Conservation (phyloP, 805 yeast species). For the Lachancea sp. region DNA sequence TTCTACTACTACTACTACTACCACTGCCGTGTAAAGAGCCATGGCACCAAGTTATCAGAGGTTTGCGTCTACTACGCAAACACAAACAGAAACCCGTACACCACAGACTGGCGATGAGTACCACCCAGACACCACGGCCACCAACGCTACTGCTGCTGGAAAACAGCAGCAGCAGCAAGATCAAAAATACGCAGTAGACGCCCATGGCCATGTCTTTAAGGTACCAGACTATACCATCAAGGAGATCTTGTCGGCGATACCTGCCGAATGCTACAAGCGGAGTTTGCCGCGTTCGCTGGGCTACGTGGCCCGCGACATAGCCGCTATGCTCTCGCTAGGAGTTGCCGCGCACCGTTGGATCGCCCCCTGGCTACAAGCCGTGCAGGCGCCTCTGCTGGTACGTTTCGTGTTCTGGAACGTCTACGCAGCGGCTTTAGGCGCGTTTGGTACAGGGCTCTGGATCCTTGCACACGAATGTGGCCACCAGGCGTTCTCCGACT, state of each 20-base stretch:
- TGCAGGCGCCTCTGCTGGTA: constrained; percentile 12
- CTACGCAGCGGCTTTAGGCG: constrained; percentile 51
- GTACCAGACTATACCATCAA: constrained; percentile 75
- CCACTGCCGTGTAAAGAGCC: no score
- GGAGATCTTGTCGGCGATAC: constrained; percentile 67
- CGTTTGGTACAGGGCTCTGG: constrained; percentile 76
- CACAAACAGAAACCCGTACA: constrained; percentile 4
- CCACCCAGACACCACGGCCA: background rate
- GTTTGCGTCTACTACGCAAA: constrained; percentile 10
- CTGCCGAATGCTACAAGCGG: constrained; percentile 68
- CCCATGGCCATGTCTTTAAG: constrained; percentile 58
- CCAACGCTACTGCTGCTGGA: background rate
- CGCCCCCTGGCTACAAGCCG: constrained; percentile 10
- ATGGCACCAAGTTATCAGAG: constrained; percentile 4
- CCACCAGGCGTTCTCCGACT: constrained; percentile 76
- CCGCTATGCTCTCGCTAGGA: constrained; percentile 43
- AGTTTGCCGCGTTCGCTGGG: constrained; percentile 46
- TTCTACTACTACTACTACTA: no score
- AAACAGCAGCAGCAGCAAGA: no score
- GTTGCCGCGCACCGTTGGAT: constrained; percentile 33
- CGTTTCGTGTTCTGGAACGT: constrained; percentile 55
- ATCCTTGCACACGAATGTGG: constrained; percentile 90
- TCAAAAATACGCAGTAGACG: constrained; percentile 41
- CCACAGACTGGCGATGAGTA: constrained; percentile 1
- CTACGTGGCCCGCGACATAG: constrained; percentile 65